A percentile compares a stretch with the other conserved stretches of the same genome.
phyloP scores from a whole-genome alignment of 768 basidiomycete species.

The Leccinum fibrillosum region DNA sequence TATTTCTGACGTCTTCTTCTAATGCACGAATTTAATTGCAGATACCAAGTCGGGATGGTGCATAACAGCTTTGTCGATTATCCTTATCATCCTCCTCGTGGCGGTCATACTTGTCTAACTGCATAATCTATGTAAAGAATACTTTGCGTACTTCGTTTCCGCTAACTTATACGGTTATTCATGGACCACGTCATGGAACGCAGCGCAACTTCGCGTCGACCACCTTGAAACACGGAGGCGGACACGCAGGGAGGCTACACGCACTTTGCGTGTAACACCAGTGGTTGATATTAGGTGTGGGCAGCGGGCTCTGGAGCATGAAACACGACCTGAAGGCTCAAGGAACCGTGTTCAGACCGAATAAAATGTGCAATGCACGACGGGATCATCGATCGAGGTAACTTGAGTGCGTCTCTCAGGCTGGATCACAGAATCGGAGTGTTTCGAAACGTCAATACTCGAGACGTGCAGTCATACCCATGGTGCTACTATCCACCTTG shows the following conservation, averaged over 20 bases:
- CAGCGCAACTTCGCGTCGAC: background rate
- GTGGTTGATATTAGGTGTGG: background rate
- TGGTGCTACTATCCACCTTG: background rate
- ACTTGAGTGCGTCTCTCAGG: background rate
- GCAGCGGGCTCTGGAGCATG: background rate
- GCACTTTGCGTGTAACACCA: background rate
- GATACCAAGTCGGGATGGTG: constrained; percentile 91
- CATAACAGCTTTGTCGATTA: constrained; percentile 75
- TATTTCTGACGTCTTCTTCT: background rate
- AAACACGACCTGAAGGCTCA: background rate
- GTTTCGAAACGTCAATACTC: too few species aligned
- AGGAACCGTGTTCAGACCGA: background rate
- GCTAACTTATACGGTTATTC: constrained; percentile 17
- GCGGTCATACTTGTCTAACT: constrained; percentile 71
- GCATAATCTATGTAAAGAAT: constrained; percentile 2
- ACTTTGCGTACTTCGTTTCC: constrained; percentile 5
- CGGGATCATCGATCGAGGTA: background rate
- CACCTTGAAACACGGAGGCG: background rate
- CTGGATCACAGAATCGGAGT: background rate
- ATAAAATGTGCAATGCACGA: background rate
- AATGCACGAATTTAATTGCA: constrained; percentile 21
- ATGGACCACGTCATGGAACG: background rate
- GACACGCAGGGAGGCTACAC: background rate
- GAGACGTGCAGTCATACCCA: background rate
- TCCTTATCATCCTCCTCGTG: constrained; percentile 65